Conservation (phyloP, 441 rosid genomes). For the Cnidoscolus chayamansa region DNA sequence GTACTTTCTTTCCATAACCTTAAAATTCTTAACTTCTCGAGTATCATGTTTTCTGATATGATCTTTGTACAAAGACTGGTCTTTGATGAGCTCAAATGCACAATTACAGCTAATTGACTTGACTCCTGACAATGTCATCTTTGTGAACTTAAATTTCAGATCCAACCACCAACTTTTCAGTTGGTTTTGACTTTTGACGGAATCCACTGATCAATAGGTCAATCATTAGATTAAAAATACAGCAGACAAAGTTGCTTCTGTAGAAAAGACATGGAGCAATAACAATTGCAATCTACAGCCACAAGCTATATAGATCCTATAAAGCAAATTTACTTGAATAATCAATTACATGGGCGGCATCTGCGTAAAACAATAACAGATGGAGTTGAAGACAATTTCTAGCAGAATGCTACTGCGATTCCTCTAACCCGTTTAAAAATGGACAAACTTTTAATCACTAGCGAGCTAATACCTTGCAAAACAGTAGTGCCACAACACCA, state of each 20-base stretch:
- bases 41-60: no score
- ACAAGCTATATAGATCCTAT: background rate
- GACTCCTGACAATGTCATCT: background rate
- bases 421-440: background rate
- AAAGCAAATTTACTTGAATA: background rate
- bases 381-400: background rate
- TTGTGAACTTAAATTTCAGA: background rate
- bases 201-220: background rate
- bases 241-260: background rate
- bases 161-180: background rate
- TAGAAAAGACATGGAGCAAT: no score
- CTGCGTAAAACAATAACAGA: background rate
- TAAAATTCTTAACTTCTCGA: no score
- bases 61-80: background rate
- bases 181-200: background rate
- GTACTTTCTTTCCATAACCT: no score
- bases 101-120: background rate
- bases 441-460: background rate
- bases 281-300: no score
- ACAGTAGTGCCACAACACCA: background rate
- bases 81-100: background rate
- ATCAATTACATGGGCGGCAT: background rate
- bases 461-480: slow-evolving; percentile 2
- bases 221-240: background rate
- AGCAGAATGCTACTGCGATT: background rate